Percentiles rank a stretch among this genome's conserved stretches.
These are phyloP conservation scores for Cercophora scortea DNA, from an alignment of 495 filamentous ascomycete genomes.

Conservation along the genomic window DNA sequence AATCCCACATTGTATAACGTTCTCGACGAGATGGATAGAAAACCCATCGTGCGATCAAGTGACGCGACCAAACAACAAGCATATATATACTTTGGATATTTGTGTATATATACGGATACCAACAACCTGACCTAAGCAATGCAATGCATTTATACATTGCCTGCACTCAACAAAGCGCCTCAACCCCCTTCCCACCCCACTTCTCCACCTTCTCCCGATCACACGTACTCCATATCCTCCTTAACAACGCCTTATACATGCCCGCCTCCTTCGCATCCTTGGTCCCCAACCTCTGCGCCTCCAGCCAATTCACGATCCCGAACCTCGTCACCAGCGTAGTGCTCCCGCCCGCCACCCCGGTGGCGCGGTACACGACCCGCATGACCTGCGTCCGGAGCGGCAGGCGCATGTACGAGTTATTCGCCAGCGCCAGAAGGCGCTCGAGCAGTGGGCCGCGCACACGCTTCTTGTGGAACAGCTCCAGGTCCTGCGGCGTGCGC, in stretches of 20 bases:
- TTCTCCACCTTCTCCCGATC: constrained; percentile 55
- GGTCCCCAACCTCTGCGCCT: constrained; percentile 40
- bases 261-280: constrained; percentile 12
- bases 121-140: too few relatives aligned
- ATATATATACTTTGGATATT: too few relatives aligned
- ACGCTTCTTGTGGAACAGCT: constrained; percentile 71
- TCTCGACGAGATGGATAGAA: too few relatives aligned
- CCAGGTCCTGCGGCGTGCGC: constrained; percentile 53
- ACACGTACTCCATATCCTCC: constrained; percentile 59
- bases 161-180: background rate
- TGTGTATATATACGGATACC: too few relatives aligned
- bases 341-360: constrained; percentile 67
- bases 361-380: constrained; percentile 63
- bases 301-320: constrained; percentile 75
- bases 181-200: constrained; percentile 53
- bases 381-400: constrained; percentile 60
- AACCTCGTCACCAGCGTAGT: constrained; percentile 79
- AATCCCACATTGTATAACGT: too few relatives aligned
- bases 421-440: constrained; percentile 62
- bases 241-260: constrained; percentile 49
- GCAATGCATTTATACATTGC: background rate
- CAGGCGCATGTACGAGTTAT: constrained; percentile 53
- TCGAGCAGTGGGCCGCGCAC: constrained; percentile 53
- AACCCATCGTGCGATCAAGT: too few relatives aligned
- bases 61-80: too few relatives aligned